A percentile compares a stretch with the other conserved stretches of the same genome.
These are phyloP conservation scores for Cordia subcordata DNA, from an alignment of 257 asterid species.

Conservation along the genomic window DNA sequence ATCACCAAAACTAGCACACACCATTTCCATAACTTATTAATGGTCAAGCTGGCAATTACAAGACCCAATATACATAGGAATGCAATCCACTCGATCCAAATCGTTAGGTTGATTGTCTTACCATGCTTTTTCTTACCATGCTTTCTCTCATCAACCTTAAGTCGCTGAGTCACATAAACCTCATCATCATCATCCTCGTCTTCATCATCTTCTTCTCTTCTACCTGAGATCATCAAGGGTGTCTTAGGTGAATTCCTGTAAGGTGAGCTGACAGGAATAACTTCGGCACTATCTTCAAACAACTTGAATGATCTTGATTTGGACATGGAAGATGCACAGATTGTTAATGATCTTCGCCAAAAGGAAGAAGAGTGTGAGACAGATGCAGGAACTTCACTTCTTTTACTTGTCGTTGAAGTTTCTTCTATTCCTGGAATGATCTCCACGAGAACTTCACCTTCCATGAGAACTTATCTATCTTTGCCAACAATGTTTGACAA, in stretches of 20 bases:
- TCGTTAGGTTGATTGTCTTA: conserved; percentile 12
- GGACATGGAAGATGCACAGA: no score
- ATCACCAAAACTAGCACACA: conserved; percentile 21
- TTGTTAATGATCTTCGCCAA: no score
- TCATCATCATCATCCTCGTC: conserved; percentile 32
- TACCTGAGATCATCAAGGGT: conserved; percentile 50
- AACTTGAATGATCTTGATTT: no score
- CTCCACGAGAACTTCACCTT: conserved; percentile 38
- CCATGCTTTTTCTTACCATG: conserved; percentile 24
- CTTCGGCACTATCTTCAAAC: no score
- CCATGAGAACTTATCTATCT: no score
- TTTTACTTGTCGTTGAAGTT: conserved; percentile 1
- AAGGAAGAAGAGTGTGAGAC: neutral
- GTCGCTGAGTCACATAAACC: conserved; percentile 45
- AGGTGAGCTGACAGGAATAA: conserved; percentile 54
- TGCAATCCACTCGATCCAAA: conserved; percentile 17
- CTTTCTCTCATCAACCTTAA: conserved; percentile 12
- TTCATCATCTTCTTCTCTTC: conserved; percentile 31
- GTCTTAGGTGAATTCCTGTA: no score
- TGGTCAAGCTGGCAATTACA: conserved; percentile 12
- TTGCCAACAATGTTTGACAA: no score
- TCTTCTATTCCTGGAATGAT: conserved; percentile 28
- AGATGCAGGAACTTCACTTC: conserved; percentile 3
- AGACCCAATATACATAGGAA: conserved; percentile 7
- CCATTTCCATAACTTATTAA: conserved; percentile 20